Evolutionary conservation across 2,329 filamentous ascomycete genomes (phyloP).

Genomic region (Neonectria ditissima): DNA sequence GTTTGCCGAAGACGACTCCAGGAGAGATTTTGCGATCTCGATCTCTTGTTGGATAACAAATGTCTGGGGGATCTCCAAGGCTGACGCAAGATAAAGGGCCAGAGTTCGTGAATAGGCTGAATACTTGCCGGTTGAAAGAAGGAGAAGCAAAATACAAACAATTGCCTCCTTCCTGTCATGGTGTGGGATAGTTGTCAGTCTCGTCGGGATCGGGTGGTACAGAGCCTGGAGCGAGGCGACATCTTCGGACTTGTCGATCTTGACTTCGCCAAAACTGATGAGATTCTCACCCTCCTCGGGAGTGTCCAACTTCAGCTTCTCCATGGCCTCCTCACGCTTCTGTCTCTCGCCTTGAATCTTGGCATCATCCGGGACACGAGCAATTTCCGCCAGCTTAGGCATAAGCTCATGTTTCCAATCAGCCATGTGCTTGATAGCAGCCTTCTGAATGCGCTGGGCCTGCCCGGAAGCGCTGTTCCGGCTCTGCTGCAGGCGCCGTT

Average conservation of each 20-base stretch:
- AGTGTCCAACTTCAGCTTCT: constrained; percentile 50
- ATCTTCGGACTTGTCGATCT: constrained; percentile 51
- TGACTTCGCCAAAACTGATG: constrained; percentile 54
- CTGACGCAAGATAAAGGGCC: constrained; percentile 75
- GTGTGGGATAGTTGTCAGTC: constrained; percentile 67
- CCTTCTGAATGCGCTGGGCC: constrained; percentile 55
- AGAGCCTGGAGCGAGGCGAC: constrained; percentile 60
- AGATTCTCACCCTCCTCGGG: constrained; percentile 54
- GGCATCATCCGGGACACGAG: constrained; percentile 62
- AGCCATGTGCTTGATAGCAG: constrained; percentile 77
- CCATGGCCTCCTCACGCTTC: constrained; percentile 58
- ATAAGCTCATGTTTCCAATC: constrained; percentile 81
- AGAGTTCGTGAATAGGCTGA: constrained; percentile 78
- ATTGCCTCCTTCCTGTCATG: constrained; percentile 73
- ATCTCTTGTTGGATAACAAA: constrained; percentile 77
- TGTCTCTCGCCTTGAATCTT: constrained; percentile 61
- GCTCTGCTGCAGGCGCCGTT: constrained; percentile 30
- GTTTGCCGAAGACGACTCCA: constrained; percentile 70
- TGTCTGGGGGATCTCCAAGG: constrained; percentile 71
- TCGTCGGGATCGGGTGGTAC: constrained; percentile 65
- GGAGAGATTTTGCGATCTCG: constrained; percentile 79
- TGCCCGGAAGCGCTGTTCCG: constrained; percentile 39
- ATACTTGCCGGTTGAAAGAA: constrained; percentile 80
- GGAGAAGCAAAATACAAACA: constrained; percentile 76
- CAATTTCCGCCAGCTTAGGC: constrained; percentile 76